Percentiles rank a stretch among this genome's conserved stretches.
Conservation (phyloP, 257 asterid genomes). For the Schizonepeta tenuifolia region DNA sequence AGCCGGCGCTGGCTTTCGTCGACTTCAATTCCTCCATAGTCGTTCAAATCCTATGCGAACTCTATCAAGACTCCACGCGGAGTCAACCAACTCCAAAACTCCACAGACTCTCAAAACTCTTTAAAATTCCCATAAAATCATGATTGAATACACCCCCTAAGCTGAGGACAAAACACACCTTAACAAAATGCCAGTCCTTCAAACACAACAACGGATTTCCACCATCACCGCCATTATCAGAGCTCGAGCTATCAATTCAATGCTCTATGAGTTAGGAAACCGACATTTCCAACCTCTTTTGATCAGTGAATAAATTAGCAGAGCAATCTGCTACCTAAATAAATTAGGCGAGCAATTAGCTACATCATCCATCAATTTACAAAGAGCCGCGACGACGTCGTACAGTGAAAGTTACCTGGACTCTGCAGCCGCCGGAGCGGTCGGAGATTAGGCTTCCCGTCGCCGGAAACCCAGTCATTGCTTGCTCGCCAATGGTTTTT, state of each 20-base stretch:
- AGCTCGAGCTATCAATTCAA: conserved; percentile 46
- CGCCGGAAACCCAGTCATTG: conserved; percentile 72
- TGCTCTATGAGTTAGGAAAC: conserved; percentile 71
- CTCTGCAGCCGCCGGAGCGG: conserved; percentile 72
- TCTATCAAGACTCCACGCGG: no score
- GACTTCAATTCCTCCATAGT: no score
- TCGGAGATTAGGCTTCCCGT: conserved; percentile 74
- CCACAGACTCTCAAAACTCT: no score
- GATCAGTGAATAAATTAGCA: conserved; percentile 74
- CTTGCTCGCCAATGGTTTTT: conserved; percentile 79
- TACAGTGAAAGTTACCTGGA: conserved; percentile 53
- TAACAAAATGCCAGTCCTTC: conserved; percentile 99
- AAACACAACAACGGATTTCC: conserved; percentile 59
- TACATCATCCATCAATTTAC: conserved; percentile 4
- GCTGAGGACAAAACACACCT: conserved; percentile 52
- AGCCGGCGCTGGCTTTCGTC: no score
- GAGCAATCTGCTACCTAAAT: conserved; percentile 90
- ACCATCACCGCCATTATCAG: conserved; percentile 37
- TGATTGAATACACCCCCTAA: no score
- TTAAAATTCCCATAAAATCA: no score
- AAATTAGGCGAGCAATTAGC: neutral
- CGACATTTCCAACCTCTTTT: conserved; percentile 81
- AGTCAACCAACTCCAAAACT: no score
- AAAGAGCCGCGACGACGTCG: conserved; percentile 26
- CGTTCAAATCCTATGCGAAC: no score